Conservation (phyloP, 495 filamentous ascomycete species). For the Podospora sp. region DNA sequence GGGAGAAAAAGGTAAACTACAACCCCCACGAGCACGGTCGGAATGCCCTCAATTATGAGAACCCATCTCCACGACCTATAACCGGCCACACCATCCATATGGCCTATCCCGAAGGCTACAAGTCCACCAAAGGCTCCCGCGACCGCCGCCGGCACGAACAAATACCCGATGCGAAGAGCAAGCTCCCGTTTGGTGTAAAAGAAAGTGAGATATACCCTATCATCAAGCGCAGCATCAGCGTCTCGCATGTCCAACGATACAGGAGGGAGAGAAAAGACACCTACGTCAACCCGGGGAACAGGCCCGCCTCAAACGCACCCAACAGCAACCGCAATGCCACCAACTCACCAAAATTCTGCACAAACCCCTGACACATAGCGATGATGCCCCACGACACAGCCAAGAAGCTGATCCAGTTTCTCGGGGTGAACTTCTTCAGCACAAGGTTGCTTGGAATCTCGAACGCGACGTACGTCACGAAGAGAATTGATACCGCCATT, state of each 20-base stretch:
- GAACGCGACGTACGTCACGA: constrained; percentile 66
- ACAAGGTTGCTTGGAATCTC: constrained; percentile 68
- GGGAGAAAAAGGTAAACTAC: constrained; percentile 64
- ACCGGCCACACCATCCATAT: constrained; percentile 68
- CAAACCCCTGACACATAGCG: constrained; percentile 68
- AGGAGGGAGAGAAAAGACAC: constrained; percentile 11
- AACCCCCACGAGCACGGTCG: constrained; percentile 65
- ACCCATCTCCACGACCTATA: constrained; percentile 67
- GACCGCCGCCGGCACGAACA: constrained; percentile 76
- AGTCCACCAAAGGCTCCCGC: constrained; percentile 77
- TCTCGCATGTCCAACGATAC: not conserved
- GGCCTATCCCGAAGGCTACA: constrained; percentile 71
- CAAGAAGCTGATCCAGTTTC: constrained; percentile 68
- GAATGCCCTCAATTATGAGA: constrained; percentile 73
- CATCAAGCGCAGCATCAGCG: not conserved
- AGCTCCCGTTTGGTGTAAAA: constrained; percentile 77
- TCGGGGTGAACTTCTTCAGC: constrained; percentile 65
- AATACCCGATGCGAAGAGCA: constrained; percentile 71
- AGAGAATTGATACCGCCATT: constrained; percentile 69
- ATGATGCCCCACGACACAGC: constrained; percentile 69
- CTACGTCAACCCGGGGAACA: constrained; percentile 64
- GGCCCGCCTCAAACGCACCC: constrained; percentile 64
- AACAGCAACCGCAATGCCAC: constrained; percentile 62
- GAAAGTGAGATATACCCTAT: constrained; percentile 61
- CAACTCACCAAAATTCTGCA: constrained; percentile 55